Conservation (phyloP, 2,329 filamentous ascomycete species). For the Westerdykella aurantiaca region DNA sequence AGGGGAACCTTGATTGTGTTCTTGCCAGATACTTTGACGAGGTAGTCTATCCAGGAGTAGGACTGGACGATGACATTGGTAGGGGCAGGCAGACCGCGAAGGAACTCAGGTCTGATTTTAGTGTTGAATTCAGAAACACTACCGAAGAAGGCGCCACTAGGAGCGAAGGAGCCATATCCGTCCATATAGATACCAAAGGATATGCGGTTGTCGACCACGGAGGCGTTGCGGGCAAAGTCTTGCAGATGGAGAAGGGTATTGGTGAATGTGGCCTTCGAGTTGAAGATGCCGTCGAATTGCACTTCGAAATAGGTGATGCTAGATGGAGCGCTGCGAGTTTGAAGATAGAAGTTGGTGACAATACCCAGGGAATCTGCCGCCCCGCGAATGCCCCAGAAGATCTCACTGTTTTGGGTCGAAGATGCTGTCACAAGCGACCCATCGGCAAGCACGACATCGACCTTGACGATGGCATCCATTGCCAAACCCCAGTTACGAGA, state of each 20-base stretch:
- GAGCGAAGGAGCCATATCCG: constrained; percentile 24
- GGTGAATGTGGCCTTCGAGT: constrained; percentile 27
- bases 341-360: constrained; percentile 35
- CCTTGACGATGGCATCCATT: constrained; percentile 30
- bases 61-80: constrained; percentile 17
- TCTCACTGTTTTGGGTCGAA: constrained; percentile 28
- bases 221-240: constrained; percentile 36
- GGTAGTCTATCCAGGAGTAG: constrained; percentile 35
- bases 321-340: constrained; percentile 24
- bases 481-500: constrained; percentile 33
- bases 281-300: constrained; percentile 5
- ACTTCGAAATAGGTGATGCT: constrained; percentile 27
- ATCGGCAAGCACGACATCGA: constrained; percentile 37
- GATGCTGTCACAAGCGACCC: constrained; percentile 37
- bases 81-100: constrained; percentile 32
- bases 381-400: constrained; percentile 41
- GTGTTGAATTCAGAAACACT: constrained; percentile 32
- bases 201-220: constrained; percentile 38
- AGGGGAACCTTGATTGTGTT: constrained; percentile 22
- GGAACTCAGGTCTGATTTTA: constrained; percentile 36
- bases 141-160: constrained; percentile 41
- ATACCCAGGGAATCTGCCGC: constrained; percentile 40
- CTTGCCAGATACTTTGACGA: constrained; percentile 39
- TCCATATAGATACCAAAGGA: constrained; percentile 42
- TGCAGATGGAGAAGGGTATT: constrained; percentile 39